These are phyloP conservation scores for Fusarium sp. DNA, from an alignment of 2,329 filamentous ascomycete genomes.

Conservation along the genomic window DNA sequence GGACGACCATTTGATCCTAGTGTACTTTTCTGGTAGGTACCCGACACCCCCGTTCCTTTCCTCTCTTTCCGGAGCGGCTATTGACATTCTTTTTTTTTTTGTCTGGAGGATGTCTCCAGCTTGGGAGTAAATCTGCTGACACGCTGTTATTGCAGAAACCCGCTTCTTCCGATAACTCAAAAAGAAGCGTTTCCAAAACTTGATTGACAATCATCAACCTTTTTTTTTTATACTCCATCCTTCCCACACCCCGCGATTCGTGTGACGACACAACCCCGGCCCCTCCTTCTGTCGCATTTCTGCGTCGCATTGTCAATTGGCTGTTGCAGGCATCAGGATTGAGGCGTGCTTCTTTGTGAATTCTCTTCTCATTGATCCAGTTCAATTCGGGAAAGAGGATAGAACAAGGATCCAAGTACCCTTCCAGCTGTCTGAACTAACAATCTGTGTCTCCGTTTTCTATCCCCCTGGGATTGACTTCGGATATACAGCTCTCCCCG, in stretches of 20 bases:
- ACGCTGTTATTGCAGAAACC: background rate
- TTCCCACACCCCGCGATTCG: conserved; percentile 16
- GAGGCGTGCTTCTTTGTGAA: background rate
- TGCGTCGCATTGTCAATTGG: conserved; percentile 20
- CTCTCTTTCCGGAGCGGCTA: background rate
- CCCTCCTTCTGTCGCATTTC: conserved; percentile 19
- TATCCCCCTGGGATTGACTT: background rate
- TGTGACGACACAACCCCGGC: conserved; percentile 26
- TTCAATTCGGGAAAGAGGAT: conserved; percentile 12
- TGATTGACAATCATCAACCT: background rate
- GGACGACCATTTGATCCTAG: conserved; percentile 28
- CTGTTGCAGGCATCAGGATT: conserved; percentile 15
- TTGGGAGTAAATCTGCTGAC: background rate
- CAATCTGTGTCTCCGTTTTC: background rate
- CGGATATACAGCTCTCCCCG: conserved; percentile 11
- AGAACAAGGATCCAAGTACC: background rate
- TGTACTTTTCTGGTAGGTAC: conserved; percentile 36
- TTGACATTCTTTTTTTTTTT: background rate
- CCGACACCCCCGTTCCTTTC: background rate
- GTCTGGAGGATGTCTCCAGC: background rate
- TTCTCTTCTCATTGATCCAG: conserved; percentile 11
- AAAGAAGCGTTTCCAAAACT: background rate
- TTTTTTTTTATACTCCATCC: background rate
- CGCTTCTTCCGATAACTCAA: background rate
- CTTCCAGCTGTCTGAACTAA: background rate